Base-by-base conservation (phyloP, 1,284 basidiomycete genomes). In the Schizopora paradoxa region DNA sequence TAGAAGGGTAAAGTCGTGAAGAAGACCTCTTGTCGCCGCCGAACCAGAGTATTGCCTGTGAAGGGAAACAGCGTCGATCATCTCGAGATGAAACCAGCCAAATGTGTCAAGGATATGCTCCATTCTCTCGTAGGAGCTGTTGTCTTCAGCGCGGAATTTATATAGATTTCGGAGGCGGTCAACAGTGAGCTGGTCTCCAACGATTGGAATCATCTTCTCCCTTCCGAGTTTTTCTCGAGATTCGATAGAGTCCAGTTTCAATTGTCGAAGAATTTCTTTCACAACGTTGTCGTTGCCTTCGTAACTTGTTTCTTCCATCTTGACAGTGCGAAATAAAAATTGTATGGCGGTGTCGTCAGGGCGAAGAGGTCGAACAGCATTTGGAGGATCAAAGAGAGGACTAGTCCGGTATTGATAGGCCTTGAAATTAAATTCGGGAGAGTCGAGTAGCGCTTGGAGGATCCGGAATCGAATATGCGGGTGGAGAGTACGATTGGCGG, bases 41-140 rank as follows among this genome's bases (percentile, higher is more conserved):
- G 51, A 52, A 0, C 54, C 61, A 13, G 58, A 50, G 48, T 56
- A 54, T 28, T 66, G 62, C 49, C 58, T 60, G 48, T 64, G 56
- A 6, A 65, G 38, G 2, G 62, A 63, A 33, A 57, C 45, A 13
- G 29, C 51, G 37, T 40, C 49, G 7, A 23, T 26, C 39, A 45
- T 2, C 1, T 19, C 10, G 10, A 21, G 11, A 26, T 45, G 43
- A 14, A 45, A 26, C 43, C 43, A 45, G 11, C 43, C 43, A 2
- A 45, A 45, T 1, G 22, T 10, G 1, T 8, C 7, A 10, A 45
- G 11, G 10, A 45, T 21, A 7, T 8, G 19, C 14, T 45, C 43
- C n/a, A 45, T 7, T 10, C 39, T 37, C 2, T 45, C 43, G 18
- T 21, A 2, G 10, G 33, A 25, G 28, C 22, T 45, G 39, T 21